phyloP scores from a whole-genome alignment of 805 yeast species.

The Candida suzukii region DNA sequence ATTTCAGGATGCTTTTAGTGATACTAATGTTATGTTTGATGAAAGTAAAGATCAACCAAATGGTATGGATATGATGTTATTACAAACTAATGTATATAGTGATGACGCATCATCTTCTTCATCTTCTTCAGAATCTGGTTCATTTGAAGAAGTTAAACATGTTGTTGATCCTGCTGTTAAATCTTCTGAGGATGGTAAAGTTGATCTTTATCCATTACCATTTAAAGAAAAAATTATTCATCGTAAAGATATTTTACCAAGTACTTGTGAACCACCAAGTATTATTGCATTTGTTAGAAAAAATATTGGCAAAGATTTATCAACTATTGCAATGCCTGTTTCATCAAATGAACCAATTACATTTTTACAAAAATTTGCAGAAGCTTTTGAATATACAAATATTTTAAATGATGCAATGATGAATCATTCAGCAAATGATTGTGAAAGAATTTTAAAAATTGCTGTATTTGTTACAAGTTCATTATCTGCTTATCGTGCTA shows the following conservation, averaged over 20 bases:
- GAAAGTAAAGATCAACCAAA: not conserved
- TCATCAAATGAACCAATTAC: constrained; percentile 89
- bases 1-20: constrained; percentile 1
- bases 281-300: constrained; percentile 73
- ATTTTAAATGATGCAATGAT: constrained; percentile 63
- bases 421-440: too few species aligned
- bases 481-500: constrained; percentile 63
- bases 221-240: constrained; percentile 36
- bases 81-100: not conserved
- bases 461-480: constrained; percentile 80
- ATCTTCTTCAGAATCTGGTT: constrained; percentile 11
- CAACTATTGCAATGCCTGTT: constrained; percentile 88
- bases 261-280: constrained; percentile 72
- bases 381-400: constrained; percentile 68
- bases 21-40: not conserved
- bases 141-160: constrained; percentile 6
- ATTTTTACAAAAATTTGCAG: constrained; percentile 72
- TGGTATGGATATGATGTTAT: not conserved
- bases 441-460: constrained; percentile 52
- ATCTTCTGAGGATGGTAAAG: not conserved
- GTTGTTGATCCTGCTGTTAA: not conserved
- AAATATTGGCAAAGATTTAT: constrained; percentile 86
- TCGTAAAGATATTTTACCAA: constrained; percentile 50
- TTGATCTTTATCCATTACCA: constrained; percentile 66
- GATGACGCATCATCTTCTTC: too few species aligned